These are phyloP conservation scores for Nakazawaea siamensis DNA, from an alignment of 805 yeast species.

Conservation along the genomic window DNA sequence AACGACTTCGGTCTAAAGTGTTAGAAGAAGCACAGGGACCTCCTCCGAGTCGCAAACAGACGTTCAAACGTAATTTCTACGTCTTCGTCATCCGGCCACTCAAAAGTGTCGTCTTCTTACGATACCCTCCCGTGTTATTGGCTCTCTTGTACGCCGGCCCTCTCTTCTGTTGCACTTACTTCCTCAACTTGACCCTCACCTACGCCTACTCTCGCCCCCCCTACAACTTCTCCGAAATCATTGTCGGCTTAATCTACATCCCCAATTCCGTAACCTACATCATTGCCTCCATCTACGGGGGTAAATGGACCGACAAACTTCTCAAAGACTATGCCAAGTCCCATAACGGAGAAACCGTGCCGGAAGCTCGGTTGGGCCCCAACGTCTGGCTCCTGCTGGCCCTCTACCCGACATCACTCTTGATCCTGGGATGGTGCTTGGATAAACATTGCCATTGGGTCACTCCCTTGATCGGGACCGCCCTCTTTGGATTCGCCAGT, in stretches of 20 bases:
- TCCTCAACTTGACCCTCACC: constrained; percentile 68
- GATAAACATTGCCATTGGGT: constrained; percentile 64
- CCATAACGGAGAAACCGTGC: constrained; percentile 58
- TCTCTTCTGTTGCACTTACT: constrained; percentile 64
- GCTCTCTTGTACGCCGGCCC: constrained; percentile 61
- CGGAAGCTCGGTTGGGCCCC: constrained; percentile 75
- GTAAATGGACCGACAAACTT: constrained; percentile 66
- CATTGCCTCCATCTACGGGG: constrained; percentile 72
- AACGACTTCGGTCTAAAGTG: constrained; percentile 13
- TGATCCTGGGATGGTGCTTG: constrained; percentile 80
- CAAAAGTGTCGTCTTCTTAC: constrained; percentile 50
- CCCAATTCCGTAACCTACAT: constrained; percentile 79
- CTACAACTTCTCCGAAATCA: constrained; percentile 56
- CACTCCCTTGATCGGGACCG: constrained; percentile 73
- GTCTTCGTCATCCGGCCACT: constrained; percentile 50
- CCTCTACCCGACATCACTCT: constrained; percentile 52
- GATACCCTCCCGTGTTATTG: constrained; percentile 67
- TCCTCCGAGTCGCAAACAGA: constrained; percentile 15
- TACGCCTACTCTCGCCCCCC: constrained; percentile 55
- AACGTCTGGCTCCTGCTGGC: constrained; percentile 61
- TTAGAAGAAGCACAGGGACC: constrained; percentile 14
- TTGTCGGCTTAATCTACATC: constrained; percentile 69
- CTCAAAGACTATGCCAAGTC: constrained; percentile 40
- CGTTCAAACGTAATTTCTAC: constrained; percentile 25
- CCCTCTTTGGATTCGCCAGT: constrained; percentile 72